phyloP scores from a whole-genome alignment of 768 basidiomycete genomes.

The Leucosporidium scottii region DNA sequence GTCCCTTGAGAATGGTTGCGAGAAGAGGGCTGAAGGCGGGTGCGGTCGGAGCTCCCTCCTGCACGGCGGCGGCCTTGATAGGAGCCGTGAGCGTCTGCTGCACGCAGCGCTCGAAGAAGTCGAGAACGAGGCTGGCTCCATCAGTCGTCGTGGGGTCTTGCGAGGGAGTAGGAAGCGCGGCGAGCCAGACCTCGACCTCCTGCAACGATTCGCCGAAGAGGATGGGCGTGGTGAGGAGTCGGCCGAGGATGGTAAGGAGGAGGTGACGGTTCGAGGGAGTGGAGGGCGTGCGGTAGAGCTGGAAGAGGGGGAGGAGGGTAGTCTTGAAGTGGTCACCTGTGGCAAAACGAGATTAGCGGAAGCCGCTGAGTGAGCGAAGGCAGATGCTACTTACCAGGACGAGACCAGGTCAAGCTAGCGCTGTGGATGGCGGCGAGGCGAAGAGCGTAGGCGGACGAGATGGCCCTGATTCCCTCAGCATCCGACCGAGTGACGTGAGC shows the following conservation, averaged over 20 bases:
- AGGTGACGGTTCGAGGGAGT: constrained; percentile 51
- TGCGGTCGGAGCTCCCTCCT: neutral
- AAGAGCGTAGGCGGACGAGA: constrained; percentile 51
- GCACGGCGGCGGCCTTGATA: constrained; percentile 1
- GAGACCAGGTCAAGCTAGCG: constrained; percentile 71
- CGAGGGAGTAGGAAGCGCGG: constrained; percentile 51
- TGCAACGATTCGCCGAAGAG: constrained; percentile 67
- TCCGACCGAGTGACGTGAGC: constrained; percentile 5
- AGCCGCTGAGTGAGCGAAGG: neutral
- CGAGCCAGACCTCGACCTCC: constrained; percentile 62
- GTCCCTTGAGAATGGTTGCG: neutral
- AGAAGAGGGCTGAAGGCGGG: neutral
- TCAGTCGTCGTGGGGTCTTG: neutral
- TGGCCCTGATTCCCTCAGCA: constrained; percentile 37
- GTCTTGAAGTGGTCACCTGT: constrained; percentile 49
- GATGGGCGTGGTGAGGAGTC: constrained; percentile 62
- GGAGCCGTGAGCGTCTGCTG: constrained; percentile 25
- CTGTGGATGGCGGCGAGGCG: constrained; percentile 72
- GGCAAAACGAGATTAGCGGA: constrained; percentile 35
- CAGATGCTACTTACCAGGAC: constrained; percentile 9
- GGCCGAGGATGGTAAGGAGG: constrained; percentile 54
- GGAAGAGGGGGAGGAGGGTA: constrained; percentile 60
- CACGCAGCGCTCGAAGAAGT: constrained; percentile 21
- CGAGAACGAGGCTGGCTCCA: constrained; percentile 1
- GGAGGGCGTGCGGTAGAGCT: constrained; percentile 52